Conservation (phyloP, 83 land plant genomes). For the Thuja plicata region DNA sequence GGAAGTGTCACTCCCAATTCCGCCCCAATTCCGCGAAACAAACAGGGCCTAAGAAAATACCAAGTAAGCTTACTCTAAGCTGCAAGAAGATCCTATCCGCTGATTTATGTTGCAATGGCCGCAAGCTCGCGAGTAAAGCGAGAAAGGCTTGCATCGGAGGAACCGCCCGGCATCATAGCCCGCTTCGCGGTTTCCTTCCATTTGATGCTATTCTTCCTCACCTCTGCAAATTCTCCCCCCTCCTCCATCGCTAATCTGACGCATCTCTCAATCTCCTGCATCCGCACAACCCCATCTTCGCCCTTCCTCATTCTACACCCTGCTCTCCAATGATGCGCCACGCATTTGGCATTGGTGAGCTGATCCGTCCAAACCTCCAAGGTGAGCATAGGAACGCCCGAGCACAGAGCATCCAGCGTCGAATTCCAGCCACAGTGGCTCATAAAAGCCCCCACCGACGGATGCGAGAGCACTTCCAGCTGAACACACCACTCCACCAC, state of each 20-base stretch:
- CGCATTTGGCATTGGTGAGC: not conserved
- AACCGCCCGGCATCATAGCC: not conserved
- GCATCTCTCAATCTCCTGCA: not conserved
- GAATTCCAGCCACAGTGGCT: slow-evolving; percentile 21
- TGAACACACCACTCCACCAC: slow-evolving; percentile 38
- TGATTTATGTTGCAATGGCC: not conserved
- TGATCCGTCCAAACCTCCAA: not conserved
- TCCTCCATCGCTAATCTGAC: not conserved
- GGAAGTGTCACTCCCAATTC: no score
- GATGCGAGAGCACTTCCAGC: slow-evolving; percentile 28
- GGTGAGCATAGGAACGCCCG: not conserved
- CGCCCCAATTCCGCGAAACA: no score
- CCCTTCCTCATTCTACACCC: not conserved
- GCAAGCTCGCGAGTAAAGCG: not conserved
- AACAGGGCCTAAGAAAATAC: no score
- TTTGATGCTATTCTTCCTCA: not conserved
- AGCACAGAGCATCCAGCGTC: not conserved
- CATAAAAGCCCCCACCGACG: slow-evolving; percentile 28
- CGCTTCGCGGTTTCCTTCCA: not conserved
- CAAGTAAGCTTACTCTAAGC: no score
- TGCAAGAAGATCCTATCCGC: no score
- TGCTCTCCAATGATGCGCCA: not conserved
- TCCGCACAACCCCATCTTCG: not conserved
- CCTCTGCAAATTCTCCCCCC: not conserved
- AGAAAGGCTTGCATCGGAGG: not conserved